Conservation (phyloP, 2,329 filamentous ascomycete species). For the Aspergillus ochraceus region DNA sequence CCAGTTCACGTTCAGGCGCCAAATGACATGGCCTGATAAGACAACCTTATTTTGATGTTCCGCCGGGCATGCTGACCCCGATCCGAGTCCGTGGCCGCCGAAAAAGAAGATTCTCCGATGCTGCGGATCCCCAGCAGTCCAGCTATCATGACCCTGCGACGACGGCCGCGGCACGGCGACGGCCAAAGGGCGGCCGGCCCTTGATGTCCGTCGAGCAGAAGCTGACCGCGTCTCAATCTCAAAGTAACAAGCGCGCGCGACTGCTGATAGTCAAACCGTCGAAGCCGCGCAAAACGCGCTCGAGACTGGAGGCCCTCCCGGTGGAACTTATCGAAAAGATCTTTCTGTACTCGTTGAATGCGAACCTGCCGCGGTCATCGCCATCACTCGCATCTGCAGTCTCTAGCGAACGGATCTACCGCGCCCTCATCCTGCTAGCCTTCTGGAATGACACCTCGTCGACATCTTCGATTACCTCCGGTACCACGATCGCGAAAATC, state of each 20-base stretch:
- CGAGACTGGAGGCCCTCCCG: conserved; percentile 48
- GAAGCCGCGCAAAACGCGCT: conserved; percentile 20
- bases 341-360: conserved; percentile 50
- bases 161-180: not conserved
- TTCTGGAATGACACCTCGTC: conserved; percentile 37
- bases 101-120: conserved; percentile 13
- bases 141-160: not conserved
- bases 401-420: conserved; percentile 43
- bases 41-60: not conserved
- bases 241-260: conserved; percentile 15
- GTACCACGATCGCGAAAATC: conserved; percentile 25
- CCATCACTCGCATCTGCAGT: conserved; percentile 39
- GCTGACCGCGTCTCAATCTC: conserved; percentile 9
- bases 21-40: conserved; percentile 3
- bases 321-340: conserved; percentile 54
- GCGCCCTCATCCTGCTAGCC: conserved; percentile 40
- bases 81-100: conserved; percentile 33
- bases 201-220: conserved; percentile 14
- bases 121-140: conserved; percentile 10
- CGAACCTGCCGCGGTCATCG: conserved; percentile 47
- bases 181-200: conserved; percentile 16
- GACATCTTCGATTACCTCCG: not conserved
- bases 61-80: conserved; percentile 27
- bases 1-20: not conserved
- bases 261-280: conserved; percentile 8